Base-by-base conservation (phyloP, 371 early-diverging fungal genomes). In the Syncephalastrum contaminatum region DNA sequence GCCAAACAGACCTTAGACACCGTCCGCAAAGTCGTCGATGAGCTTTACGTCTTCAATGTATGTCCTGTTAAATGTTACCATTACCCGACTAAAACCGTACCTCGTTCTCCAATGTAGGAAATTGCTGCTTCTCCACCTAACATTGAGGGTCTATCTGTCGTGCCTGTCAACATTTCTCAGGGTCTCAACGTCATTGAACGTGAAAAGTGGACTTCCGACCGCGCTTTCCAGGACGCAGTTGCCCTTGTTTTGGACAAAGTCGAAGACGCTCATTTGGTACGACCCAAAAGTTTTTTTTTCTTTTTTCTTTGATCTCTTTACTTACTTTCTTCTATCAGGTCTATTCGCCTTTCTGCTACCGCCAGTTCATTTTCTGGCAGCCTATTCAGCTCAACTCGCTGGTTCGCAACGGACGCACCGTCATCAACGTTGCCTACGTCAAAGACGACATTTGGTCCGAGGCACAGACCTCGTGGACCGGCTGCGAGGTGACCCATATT, bases 321-420 rank as follows among this genome's bases (percentile, higher is more conserved):
- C 44, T 48, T 24, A 24, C 21, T 40, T 20, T 36, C 49, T 18
- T 36, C 19, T 42, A 47, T 27, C 60, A 77, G 77, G 72, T 70
- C 22, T 78, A 78, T 50, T 66, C 73, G 4, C 78, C 78, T 12
- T 75, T 67, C 42, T 78, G 78, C 42, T 78, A 78, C 40, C 72
- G 78, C 21, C 78, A 78, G 50, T 78, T 78, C 36, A 60, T 78
- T 15, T 78, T 78, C 16, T 78, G 78, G 78, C 78, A 78, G 43
- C 75, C 78, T 2, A 78, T 78, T 50, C 78, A 78, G 55, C 62
- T 78, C 13, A 78, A 78, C 42, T 63, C 78, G 4, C 47, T 78
- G 10, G 59, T 78, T 14, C 64, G 78, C 48, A 67, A 72, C 50
- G 56, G 66, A 19, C 56, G 69, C n/a, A 56, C 67, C 8, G 62